Base-by-base conservation (phyloP, 257 asterid genomes). In the Paulownia fortunei region DNA sequence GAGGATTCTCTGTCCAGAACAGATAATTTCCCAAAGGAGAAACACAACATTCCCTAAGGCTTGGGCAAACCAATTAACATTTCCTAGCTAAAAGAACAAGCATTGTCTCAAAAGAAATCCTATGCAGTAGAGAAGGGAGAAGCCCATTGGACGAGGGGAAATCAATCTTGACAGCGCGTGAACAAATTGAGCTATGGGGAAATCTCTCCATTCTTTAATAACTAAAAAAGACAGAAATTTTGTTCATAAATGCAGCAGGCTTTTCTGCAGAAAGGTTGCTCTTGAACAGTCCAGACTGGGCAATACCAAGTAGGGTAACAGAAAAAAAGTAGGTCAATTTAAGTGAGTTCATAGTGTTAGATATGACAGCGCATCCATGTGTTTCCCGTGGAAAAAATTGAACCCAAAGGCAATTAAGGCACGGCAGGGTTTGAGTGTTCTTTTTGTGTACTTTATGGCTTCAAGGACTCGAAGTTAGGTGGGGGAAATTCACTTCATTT, bases 171-270 rank as follows among this genome's bases (percentile, higher is more conserved):
- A 61, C 63, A 18, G 32, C 39, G 34, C 10, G 6, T 12, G 15
- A 42, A 56, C 36, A 21, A 19, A 44, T 74, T 23, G 70, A 46
- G 71, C 37, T 36, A 39, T 46, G 11, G 76, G 72, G 24, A 62
- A 61, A 34, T 42, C 42, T 37, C 44, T 9, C 39, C 44, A 13
- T 1, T 73, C 32, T 56, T 66, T 55, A 42, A 24, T n/a, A n/a
- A 15, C 13, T 32, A 80, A 74, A 46, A 74, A 46, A 74, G 60
- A 72, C 8, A 36, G 36, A 21, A 65, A 12, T 52, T 55, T 54
- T 69, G 0, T 65, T 18, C 80, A 80, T 80, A 74, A 80, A 66
- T 34, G 83, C 59, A 42, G 70, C 79, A 74, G 84, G 69, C 69
- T 79, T 56, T 82, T 79, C 30, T 47, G 72, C 84, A 64, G 47